Evolutionary conservation across 805 yeast genomes (phyloP).

Genomic region (Candida sithepensis): DNA sequence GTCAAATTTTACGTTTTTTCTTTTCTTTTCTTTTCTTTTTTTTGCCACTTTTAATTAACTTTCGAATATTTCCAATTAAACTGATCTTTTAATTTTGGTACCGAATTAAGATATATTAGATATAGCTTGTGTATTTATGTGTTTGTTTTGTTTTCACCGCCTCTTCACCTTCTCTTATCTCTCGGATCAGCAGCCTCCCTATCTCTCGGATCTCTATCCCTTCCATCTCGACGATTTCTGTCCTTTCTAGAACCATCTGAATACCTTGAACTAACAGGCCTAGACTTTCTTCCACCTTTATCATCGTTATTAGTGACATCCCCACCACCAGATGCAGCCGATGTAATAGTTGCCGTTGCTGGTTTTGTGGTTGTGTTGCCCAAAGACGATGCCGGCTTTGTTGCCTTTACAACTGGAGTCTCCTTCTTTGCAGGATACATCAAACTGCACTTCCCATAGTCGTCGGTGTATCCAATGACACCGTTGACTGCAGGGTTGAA

Average conservation of each 20-base stretch:
- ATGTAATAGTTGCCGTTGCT: not conserved
- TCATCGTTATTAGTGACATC: not conserved
- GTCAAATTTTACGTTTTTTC: not conserved
- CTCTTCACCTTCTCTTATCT: not conserved
- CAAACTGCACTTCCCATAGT: slow-evolving; percentile 13
- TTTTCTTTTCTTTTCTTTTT: not conserved
- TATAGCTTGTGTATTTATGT: no score
- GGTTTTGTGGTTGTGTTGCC: no score
- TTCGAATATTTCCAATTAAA: no score
- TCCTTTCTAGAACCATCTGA: slow-evolving; percentile 1
- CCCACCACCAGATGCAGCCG: no score
- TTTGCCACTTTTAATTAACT: no score
- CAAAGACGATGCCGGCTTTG: no score
- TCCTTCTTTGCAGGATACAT: slow-evolving; percentile 10
- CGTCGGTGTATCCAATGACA: slow-evolving; percentile 18
- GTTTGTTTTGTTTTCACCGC: no score
- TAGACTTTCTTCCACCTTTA: not conserved
- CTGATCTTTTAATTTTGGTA: no score
- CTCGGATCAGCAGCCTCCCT: not conserved
- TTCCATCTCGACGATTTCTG: slow-evolving; percentile 2
- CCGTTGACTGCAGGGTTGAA: slow-evolving; percentile 17
- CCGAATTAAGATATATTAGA: no score
- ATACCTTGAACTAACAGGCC: not conserved
- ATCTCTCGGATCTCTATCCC: slow-evolving; percentile 2
- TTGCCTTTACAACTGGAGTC: no score